phyloP scores from a whole-genome alignment of 306 rosid species.

The Inga oerstediana region DNA sequence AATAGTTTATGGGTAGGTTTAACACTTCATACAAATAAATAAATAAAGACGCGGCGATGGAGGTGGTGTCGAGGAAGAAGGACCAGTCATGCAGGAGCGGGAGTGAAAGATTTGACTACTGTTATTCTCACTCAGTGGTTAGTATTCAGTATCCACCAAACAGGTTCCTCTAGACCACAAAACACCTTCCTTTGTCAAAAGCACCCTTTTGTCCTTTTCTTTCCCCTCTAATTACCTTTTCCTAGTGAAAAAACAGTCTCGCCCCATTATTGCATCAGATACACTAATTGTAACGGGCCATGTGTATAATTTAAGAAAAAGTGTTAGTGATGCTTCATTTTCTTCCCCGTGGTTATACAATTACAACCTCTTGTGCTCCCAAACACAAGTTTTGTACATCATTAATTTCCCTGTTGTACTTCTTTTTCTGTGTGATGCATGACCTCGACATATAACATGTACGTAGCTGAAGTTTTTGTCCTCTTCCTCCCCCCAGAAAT shows the following conservation, averaged over 20 bases:
- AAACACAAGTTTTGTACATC: neutral
- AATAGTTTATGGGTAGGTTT: no score
- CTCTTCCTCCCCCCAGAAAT: neutral
- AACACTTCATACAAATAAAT: no score
- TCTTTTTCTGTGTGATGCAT: no score
- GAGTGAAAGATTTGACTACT: neutral
- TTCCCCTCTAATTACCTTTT: neutral
- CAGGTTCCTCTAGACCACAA: constrained; percentile 19
- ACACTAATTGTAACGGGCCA: neutral
- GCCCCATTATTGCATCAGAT: neutral
- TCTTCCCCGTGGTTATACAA: neutral
- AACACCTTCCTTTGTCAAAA: neutral
- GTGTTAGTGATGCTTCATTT: neutral
- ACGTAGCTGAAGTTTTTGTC: neutral
- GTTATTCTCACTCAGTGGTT: no score
- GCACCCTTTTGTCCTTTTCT: constrained; percentile 8
- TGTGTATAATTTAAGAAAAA: neutral
- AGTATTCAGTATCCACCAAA: constrained; percentile 31
- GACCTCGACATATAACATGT: neutral
- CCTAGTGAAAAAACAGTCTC: neutral
- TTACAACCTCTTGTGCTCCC: neutral
- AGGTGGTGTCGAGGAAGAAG: constrained; percentile 1
- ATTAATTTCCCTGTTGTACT: no score
- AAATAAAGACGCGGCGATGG: constrained; percentile 30
- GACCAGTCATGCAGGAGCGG: constrained; percentile 24